Evolutionary conservation across 495 filamentous ascomycete species (phyloP), one percentile per base, ranked within the genome.

Genomic region (Tuber borchii): DNA sequence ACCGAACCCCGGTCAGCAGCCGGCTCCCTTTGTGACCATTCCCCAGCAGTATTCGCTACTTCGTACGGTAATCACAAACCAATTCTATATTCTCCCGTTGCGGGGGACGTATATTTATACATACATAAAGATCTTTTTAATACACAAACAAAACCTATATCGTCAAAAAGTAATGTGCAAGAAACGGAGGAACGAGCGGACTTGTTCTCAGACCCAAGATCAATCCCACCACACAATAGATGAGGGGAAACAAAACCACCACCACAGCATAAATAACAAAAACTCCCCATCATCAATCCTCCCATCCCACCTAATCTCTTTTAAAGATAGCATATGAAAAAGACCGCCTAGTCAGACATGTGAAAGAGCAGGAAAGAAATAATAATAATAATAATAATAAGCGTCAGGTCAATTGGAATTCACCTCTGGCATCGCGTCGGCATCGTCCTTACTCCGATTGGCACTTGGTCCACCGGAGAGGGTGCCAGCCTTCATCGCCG

Each of bases 401-500:
- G 14, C 43, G 44, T 10, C 39, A 22, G 31, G n/a, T 31, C 39
- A 74, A 37, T 79, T 80, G 72, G 31, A 51, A 74, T 65, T 65
- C 56, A 34, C 14, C 26, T 65, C 56, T 4, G 31, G 56, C 14
- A 65, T 65, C 26, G 77, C 76, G 46, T 70, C 76, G 46, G 76
- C 70, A 45, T 56, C 74, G 26, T 81, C 76, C 56, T 72, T 78
- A 6, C 34, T 65, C 56, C 26, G 56, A 17, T 65, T 65, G 26
- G 56, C 26, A 65, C 31, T 14, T n/a, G 51, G 3, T 22, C 70
- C 69, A 39, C 70, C 48, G 3, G 68, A 48, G 12, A 76, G 26
- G 26, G 76, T 46, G 9, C 77, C 75, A 48, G 70, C 78, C 65
- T 73, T 74, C 72, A 79, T 69, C 6, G 78, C 78, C 20, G 70